Percentiles rank a stretch among this genome's conserved stretches.
Evolutionary conservation across 2,329 filamentous ascomycete species (phyloP).

Genomic region (Corniculantispora saksenae): DNA sequence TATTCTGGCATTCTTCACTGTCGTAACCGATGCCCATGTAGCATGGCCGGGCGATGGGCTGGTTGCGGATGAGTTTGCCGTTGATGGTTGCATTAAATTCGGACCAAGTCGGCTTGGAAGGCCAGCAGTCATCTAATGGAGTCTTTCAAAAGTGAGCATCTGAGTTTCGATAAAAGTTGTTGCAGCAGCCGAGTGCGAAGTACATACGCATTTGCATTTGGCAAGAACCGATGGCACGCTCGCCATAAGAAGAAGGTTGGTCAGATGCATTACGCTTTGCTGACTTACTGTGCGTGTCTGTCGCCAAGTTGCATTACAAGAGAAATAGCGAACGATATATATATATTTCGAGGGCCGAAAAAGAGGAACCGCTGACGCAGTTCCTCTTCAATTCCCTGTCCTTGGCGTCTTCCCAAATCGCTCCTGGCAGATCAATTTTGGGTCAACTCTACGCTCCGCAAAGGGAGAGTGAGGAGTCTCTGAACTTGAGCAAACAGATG

Average conservation of each 20-base stretch:
- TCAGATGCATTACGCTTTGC: not conserved
- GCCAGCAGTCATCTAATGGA: not conserved
- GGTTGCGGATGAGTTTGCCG: conserved; percentile 1
- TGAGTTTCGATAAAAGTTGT: not conserved
- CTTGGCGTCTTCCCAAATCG: no score
- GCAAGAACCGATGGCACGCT: not conserved
- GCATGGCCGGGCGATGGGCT: not conserved
- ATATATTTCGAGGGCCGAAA: not conserved
- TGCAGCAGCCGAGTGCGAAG: not conserved
- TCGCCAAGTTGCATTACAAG: no score
- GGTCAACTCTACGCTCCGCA: no score
- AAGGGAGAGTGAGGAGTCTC: not conserved
- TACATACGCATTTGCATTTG: not conserved
- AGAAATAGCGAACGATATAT: no score
- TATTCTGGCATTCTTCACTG: not conserved
- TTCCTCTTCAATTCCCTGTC: no score
- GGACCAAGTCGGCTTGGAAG: not conserved
- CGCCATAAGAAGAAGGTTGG: not conserved
- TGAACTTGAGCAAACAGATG: not conserved
- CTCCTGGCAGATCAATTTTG: no score
- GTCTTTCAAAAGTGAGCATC: not conserved
- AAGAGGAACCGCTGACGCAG: no score
- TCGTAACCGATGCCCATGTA: conserved; percentile 1
- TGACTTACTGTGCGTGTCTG: not conserved
- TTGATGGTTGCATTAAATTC: not conserved